These are phyloP conservation scores for Eimeria maxima DNA, from an alignment of 169 alveolate species.

Conservation along the genomic window DNA sequence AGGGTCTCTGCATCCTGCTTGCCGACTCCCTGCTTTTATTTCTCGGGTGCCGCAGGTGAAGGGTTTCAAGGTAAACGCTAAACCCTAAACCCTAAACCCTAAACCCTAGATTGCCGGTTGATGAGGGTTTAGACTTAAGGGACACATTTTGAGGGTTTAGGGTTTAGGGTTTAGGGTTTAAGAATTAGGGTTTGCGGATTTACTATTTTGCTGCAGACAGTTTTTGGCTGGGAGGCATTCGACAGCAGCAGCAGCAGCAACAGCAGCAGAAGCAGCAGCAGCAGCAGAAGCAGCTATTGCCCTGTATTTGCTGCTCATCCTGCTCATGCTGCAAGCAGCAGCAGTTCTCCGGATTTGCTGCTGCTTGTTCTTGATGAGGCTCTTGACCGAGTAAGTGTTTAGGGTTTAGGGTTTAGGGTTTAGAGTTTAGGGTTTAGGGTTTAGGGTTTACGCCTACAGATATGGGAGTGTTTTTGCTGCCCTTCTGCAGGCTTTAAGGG, in stretches of 20 bases:
- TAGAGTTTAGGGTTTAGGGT: constrained; percentile 61
- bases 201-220: neutral
- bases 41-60: constrained; percentile 8
- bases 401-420: constrained; percentile 69
- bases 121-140: neutral
- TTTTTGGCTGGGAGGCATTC: constrained; percentile 63
- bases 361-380: constrained; percentile 57
- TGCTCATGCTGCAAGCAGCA: constrained; percentile 43
- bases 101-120: neutral
- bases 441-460: neutral
- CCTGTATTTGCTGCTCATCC: constrained; percentile 68
- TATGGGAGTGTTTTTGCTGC: neutral
- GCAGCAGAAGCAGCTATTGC: constrained; percentile 24
- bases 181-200: constrained; percentile 11
- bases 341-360: constrained; percentile 52
- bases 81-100: constrained; percentile 60
- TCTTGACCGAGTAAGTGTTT: constrained; percentile 55
- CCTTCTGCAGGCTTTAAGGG: constrained; percentile 26
- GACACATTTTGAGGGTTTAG: neutral
- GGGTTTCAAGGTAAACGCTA: constrained; percentile 34
- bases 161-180: constrained; percentile 52
- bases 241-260: constrained; percentile 29
- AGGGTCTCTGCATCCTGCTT: constrained; percentile 37
- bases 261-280: constrained; percentile 45
- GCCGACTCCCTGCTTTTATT: constrained; percentile 74